Percentiles rank a stretch among this genome's conserved stretches.
These are phyloP conservation scores for Coniophora puteana DNA, from an alignment of 1,284 basidiomycete species.

Conservation along the genomic window DNA sequence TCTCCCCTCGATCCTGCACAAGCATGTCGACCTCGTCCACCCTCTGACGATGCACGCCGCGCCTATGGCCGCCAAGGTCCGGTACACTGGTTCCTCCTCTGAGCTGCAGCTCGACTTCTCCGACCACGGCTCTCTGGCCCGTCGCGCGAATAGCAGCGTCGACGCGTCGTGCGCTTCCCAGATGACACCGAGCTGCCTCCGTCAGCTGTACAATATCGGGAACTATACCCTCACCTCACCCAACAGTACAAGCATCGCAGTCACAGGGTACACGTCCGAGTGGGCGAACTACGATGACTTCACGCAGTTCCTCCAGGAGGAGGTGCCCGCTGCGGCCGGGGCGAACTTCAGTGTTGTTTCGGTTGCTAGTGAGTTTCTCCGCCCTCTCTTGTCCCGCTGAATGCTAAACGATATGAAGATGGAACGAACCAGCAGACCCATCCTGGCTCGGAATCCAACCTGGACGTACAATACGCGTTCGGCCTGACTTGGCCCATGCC, in stretches of 20 bases:
- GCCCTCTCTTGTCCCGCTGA: no score
- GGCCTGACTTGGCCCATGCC: slow-evolving; percentile 50
- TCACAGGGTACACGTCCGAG: slow-evolving; percentile 53
- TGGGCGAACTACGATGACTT: slow-evolving; percentile 57
- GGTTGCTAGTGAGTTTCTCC: slow-evolving; percentile 36
- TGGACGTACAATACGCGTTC: slow-evolving; percentile 68
- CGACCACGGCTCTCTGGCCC: slow-evolving; percentile 13
- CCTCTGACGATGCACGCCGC: slow-evolving; percentile 72
- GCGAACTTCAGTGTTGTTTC: slow-evolving; percentile 36
- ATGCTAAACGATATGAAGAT: slow-evolving; percentile 29
- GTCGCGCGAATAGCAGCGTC: slow-evolving; percentile 28
- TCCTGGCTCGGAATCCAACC: slow-evolving; percentile 66
- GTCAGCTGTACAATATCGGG: slow-evolving; percentile 47
- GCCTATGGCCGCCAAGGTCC: slow-evolving; percentile 42
- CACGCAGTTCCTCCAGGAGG: slow-evolving; percentile 46
- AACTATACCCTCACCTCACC: slow-evolving; percentile 28
- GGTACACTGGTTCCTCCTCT: slow-evolving; percentile 32
- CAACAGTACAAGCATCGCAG: slow-evolving; percentile 39
- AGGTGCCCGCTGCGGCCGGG: slow-evolving; percentile 24
- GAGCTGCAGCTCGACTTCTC: slow-evolving; percentile 33
- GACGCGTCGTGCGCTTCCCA: slow-evolving; percentile 39
- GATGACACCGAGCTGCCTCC: slow-evolving; percentile 48
- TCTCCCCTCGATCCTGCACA: slow-evolving; percentile 56
- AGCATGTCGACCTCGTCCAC: slow-evolving; percentile 67
- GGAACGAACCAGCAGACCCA: slow-evolving; percentile 60